These are phyloP conservation scores for Beauveria varroae DNA, from an alignment of 2,329 filamentous ascomycete genomes.

Conservation along the genomic window DNA sequence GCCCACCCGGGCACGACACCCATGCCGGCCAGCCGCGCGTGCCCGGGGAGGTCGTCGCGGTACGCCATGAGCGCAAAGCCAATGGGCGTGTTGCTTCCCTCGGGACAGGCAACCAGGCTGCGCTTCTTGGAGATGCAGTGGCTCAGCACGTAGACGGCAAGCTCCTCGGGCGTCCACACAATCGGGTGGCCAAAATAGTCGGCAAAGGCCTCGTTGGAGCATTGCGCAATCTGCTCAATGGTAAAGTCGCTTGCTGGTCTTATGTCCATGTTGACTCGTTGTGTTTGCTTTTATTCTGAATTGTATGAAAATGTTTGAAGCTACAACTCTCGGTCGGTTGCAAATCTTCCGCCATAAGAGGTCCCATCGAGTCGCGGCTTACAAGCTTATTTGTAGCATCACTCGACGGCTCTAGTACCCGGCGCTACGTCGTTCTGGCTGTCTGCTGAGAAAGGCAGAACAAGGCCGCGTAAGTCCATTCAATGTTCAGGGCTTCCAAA, in stretches of 20 bases:
- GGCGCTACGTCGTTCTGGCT: background rate
- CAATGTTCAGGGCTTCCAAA: too few relatives aligned
- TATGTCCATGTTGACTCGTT: background rate
- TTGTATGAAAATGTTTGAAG: too few relatives aligned
- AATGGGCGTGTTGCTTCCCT: constrained; percentile 10
- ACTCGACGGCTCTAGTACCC: background rate
- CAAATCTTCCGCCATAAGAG: too few relatives aligned
- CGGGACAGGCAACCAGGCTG: constrained; percentile 12
- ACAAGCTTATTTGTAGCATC: background rate
- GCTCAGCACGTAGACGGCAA: background rate
- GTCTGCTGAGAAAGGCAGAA: background rate
- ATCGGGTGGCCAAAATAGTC: constrained; percentile 14
- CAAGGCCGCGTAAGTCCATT: background rate
- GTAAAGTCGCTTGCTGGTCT: constrained; percentile 1
- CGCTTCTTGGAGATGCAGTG: constrained; percentile 11
- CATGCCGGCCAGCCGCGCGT: constrained; percentile 16
- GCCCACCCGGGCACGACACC: constrained; percentile 15
- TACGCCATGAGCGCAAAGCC: constrained; percentile 17
- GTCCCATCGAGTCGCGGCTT: too few relatives aligned
- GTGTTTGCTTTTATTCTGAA: too few relatives aligned
- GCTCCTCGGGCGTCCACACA: constrained; percentile 5
- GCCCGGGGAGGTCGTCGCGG: constrained; percentile 14
- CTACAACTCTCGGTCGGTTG: too few relatives aligned
- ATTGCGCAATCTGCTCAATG: constrained; percentile 5
- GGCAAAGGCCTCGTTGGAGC: constrained; percentile 15